phyloP scores from a whole-genome alignment of 768 basidiomycete genomes.

The Leccinum disarticulatum region DNA sequence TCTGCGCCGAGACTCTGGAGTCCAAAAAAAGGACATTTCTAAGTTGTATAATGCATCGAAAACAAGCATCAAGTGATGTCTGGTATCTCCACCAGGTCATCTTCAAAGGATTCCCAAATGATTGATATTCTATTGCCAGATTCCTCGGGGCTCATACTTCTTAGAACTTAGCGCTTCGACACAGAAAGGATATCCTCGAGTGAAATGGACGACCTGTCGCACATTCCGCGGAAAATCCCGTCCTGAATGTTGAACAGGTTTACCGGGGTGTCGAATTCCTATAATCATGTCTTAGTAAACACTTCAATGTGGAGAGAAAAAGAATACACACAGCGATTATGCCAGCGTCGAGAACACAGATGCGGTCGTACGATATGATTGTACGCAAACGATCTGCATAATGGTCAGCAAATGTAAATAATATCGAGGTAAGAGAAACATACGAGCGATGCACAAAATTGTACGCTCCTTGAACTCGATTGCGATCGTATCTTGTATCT shows the following conservation, averaged over 20 bases:
- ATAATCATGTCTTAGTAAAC: not conserved
- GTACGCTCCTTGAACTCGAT: slow-evolving; percentile 82
- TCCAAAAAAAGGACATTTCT: too few relatives aligned
- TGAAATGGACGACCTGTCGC: slow-evolving; percentile 73
- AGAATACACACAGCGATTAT: slow-evolving; percentile 57
- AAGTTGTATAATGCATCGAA: too few relatives aligned
- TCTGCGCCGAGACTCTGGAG: too few relatives aligned
- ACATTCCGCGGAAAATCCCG: slow-evolving; percentile 85
- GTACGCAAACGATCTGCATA: slow-evolving; percentile 75
- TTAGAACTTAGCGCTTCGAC: slow-evolving; percentile 12
- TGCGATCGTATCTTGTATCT: slow-evolving; percentile 89
- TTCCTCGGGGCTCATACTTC: not conserved
- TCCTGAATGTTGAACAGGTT: slow-evolving; percentile 54
- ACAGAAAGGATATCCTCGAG: slow-evolving; percentile 62
- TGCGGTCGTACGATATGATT: slow-evolving; percentile 85
- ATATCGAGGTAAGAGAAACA: slow-evolving; percentile 29
- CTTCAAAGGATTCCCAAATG: too few relatives aligned
- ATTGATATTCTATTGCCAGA: not conserved
- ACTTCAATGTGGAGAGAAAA: not conserved
- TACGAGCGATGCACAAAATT: slow-evolving; percentile 83
- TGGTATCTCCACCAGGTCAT: too few relatives aligned
- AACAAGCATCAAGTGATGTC: too few relatives aligned
- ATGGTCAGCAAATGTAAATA: slow-evolving; percentile 1
- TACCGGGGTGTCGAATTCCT: slow-evolving; percentile 83
- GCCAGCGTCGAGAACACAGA: slow-evolving; percentile 85